Percentiles rank a stretch among this genome's conserved stretches.
phyloP scores from a whole-genome alignment of 2,329 filamentous ascomycete species.

The Colletotrichum sp. region DNA sequence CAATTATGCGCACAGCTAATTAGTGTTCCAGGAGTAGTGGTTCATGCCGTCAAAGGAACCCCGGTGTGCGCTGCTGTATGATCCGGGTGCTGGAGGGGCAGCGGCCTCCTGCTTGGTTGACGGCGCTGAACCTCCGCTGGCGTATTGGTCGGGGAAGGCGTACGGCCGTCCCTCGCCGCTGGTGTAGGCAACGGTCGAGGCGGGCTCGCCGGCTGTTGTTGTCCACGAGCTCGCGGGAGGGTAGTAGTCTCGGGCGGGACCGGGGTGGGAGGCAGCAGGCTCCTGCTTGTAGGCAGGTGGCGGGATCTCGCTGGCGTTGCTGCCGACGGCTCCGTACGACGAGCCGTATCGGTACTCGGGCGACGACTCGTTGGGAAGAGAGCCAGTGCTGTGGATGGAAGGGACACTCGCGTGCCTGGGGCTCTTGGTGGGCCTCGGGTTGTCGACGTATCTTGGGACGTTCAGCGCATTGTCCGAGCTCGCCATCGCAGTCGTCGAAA shows the following conservation, averaged over 20 bases:
- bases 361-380: conserved; percentile 53
- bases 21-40: conserved; percentile 64
- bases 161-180: conserved; percentile 53
- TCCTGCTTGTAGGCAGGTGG: conserved; percentile 35
- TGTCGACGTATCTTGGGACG: conserved; percentile 64
- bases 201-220: conserved; percentile 52
- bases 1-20: conserved; percentile 29
- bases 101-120: conserved; percentile 36
- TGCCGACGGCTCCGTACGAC: conserved; percentile 41
- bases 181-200: conserved; percentile 49
- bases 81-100: conserved; percentile 40
- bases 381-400: conserved; percentile 55
- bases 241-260: conserved; percentile 56
- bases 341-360: conserved; percentile 64
- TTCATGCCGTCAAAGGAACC: conserved; percentile 55
- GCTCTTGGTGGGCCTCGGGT: conserved; percentile 60
- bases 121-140: conserved; percentile 37
- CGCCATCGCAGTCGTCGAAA: conserved; percentile 40
- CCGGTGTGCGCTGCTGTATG: conserved; percentile 43
- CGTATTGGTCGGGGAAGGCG: conserved; percentile 55
- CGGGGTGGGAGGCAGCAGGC: conserved; percentile 29
- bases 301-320: conserved; percentile 35
- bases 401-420: conserved; percentile 60
- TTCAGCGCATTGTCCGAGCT: conserved; percentile 51
- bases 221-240: conserved; percentile 58